These are phyloP conservation scores for Nothophoma quercina DNA, from an alignment of 2,329 filamentous ascomycete species.

Conservation along the genomic window DNA sequence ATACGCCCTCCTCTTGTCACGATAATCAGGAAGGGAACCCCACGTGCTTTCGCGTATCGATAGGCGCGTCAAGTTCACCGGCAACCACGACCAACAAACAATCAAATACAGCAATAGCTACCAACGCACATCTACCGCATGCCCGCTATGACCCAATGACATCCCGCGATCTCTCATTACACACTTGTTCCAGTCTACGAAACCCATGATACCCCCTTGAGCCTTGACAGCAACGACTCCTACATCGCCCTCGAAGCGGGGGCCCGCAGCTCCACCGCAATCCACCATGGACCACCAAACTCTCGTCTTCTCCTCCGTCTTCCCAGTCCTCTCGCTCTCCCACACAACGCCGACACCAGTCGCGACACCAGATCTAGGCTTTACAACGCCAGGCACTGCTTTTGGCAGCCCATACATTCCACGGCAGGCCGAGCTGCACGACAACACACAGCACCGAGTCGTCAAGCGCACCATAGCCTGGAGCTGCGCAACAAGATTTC, in stretches of 20 bases:
- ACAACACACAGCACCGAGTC: slow-evolving; percentile 40
- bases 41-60: slow-evolving; percentile 19
- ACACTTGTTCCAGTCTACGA: not conserved
- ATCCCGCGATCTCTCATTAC: not conserved
- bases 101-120: not conserved
- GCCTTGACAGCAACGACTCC: slow-evolving; percentile 2
- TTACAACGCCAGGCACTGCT: slow-evolving; percentile 47
- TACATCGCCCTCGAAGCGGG: slow-evolving; percentile 27
- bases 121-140: not conserved
- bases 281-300: slow-evolving; percentile 44
- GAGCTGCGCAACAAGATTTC: slow-evolving; percentile 56
- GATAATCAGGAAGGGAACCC: not conserved
- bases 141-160: not conserved
- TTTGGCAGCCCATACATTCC: slow-evolving; percentile 49
- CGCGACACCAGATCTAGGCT: slow-evolving; percentile 54
- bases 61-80: slow-evolving; percentile 13
- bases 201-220: not conserved
- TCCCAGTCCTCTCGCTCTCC: slow-evolving; percentile 51
- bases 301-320: slow-evolving; percentile 55
- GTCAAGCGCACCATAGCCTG: slow-evolving; percentile 53
- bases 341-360: slow-evolving; percentile 55
- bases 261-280: slow-evolving; percentile 25
- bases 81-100: slow-evolving; percentile 17
- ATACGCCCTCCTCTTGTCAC: too few relatives aligned
- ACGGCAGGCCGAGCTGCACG: slow-evolving; percentile 46